A percentile compares a stretch with the other conserved stretches of the same genome.
phyloP scores from a whole-genome alignment of 352 stramenopile genomes.

The Aphanomyces stellatus region DNA sequence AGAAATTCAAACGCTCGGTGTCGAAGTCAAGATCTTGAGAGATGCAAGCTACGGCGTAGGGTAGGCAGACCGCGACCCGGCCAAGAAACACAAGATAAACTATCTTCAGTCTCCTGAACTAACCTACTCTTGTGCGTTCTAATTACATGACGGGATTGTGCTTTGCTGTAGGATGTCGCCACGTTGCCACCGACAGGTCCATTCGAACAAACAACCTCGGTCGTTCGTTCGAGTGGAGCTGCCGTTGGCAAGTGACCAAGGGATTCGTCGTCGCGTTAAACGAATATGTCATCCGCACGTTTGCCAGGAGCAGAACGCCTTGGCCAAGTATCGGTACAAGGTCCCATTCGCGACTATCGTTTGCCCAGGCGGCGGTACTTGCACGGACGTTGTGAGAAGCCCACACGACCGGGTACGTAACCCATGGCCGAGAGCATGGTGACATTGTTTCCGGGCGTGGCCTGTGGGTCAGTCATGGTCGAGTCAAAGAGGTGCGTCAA shows the following conservation, averaged over 20 bases:
- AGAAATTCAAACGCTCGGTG: not conserved
- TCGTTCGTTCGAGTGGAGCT: too few species aligned
- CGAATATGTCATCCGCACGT: not conserved
- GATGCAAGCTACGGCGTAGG: too few species aligned
- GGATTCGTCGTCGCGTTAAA: conserved; percentile 11
- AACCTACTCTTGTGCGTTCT: too few species aligned
- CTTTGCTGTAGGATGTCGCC: too few species aligned
- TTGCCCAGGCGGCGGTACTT: not conserved
- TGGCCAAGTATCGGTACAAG: conserved; percentile 2
- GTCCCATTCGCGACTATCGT: not conserved
- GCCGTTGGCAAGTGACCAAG: too few species aligned
- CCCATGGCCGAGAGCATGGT: not conserved
- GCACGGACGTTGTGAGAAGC: not conserved
- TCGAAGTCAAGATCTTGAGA: not conserved
- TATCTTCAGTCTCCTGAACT: too few species aligned
- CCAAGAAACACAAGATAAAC: too few species aligned
- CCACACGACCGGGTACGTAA: conserved; percentile 3
- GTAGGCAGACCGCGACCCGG: too few species aligned
- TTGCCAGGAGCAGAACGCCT: conserved; percentile 10
- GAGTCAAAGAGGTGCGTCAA: conserved; percentile 8
- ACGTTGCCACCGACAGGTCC: not conserved
- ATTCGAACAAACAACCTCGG: not conserved
- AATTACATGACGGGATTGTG: too few species aligned
- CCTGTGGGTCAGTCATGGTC: not conserved
- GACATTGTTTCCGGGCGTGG: not conserved